A percentile compares a stretch with the other conserved stretches of the same genome.
phyloP scores from a whole-genome alignment of 352 stramenopile species.

The Globisporangium orthogonon region DNA sequence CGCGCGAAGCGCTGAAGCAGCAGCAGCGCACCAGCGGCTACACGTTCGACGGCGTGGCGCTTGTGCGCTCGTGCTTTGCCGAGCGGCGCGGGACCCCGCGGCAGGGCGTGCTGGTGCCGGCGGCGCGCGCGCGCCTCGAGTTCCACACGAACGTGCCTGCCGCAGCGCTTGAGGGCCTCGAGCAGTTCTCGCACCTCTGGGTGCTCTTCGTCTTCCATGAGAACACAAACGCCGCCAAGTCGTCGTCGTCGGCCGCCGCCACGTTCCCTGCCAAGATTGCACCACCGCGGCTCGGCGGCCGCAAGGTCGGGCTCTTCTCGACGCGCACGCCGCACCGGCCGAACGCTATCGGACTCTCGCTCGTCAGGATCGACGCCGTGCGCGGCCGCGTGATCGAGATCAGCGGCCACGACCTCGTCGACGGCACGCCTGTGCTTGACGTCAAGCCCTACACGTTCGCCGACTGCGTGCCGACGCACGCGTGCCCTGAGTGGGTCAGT shows the following conservation, averaged over 20 bases:
- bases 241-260: constrained; percentile 8
- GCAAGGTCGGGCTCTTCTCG: constrained; percentile 93
- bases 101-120: constrained; percentile 69
- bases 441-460: constrained; percentile 97
- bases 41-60: constrained; percentile 57
- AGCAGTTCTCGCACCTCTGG: constrained; percentile 88
- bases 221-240: constrained; percentile 81
- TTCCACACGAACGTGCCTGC: constrained; percentile 73
- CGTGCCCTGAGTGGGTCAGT: constrained; percentile 66
- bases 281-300: constrained; percentile 56
- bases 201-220: constrained; percentile 91
- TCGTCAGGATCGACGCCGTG: constrained; percentile 89
- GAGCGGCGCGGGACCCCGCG: constrained; percentile 83
- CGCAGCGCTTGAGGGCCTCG: constrained; percentile 66
- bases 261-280: constrained; percentile 82
- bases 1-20: constrained; percentile 53
- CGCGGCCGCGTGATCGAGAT: constrained; percentile 83
- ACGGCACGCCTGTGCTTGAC: constrained; percentile 97
- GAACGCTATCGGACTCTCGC: constrained; percentile 91
- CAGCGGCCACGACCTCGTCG: constrained; percentile 91
- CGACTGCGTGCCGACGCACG: constrained; percentile 52
- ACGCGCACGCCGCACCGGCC: constrained; percentile 95
- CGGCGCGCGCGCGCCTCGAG: constrained; percentile 56
- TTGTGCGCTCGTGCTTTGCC: constrained; percentile 80
- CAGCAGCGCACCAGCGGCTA: constrained; percentile 61